Conservation (phyloP, 1,284 basidiomycete species). For the Anthracocystis walkeri region DNA sequence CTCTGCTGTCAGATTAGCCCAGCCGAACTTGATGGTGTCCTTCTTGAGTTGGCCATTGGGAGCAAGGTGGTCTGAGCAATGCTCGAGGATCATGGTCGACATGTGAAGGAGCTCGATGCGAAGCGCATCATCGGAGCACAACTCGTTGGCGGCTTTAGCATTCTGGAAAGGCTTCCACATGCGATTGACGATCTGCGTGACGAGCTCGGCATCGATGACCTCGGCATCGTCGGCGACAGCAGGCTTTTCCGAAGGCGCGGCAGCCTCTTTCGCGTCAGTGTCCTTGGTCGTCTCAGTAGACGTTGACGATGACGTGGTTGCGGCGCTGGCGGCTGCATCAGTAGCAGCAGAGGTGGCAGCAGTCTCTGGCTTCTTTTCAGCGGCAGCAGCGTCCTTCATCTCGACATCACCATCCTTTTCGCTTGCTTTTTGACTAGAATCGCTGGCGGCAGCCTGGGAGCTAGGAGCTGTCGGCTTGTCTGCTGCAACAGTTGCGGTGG, state of each 20-base stretch:
- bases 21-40: constrained; percentile 94
- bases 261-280: constrained; percentile 60
- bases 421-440: constrained; percentile 30
- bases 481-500: background rate
- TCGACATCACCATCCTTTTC: constrained; percentile 71
- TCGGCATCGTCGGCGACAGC: constrained; percentile 21
- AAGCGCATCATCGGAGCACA: constrained; percentile 81
- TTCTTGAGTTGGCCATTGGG: constrained; percentile 83
- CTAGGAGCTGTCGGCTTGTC: constrained; percentile 11
- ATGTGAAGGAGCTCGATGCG: constrained; percentile 91
- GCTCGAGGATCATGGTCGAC: constrained; percentile 88
- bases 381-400: constrained; percentile 49
- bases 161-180: constrained; percentile 85
- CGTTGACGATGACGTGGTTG: background rate
- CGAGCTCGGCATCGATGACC: constrained; percentile 78
- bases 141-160: constrained; percentile 59
- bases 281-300: constrained; percentile 9
- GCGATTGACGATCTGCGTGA: constrained; percentile 78
- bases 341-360: constrained; percentile 8
- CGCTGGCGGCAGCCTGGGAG: background rate
- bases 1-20: constrained; percentile 84
- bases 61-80: constrained; percentile 77
- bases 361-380: constrained; percentile 26
- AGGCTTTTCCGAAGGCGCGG: constrained; percentile 67
- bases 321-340: constrained; percentile 6